Evolutionary conservation across 163 green algal genomes (phyloP).

Genomic region (Chlorella variabilis): DNA sequence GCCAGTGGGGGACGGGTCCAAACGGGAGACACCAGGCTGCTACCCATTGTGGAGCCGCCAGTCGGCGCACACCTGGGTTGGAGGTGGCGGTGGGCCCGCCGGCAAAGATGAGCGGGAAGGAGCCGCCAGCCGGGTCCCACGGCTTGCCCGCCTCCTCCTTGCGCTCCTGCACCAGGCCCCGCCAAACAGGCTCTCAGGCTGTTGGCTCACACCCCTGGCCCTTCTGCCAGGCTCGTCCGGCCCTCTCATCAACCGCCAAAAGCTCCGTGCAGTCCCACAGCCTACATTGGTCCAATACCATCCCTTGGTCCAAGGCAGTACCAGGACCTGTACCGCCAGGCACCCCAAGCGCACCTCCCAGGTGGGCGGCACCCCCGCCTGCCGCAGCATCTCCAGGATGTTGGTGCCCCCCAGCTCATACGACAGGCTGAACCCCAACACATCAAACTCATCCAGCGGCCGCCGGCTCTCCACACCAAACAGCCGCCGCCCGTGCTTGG

Average conservation of each 20-base stretch:
- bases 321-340: too few relatives aligned
- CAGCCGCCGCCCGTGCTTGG: constrained; percentile 51
- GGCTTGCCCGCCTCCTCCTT: constrained; percentile 33
- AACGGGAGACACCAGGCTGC: too few relatives aligned
- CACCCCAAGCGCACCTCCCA: constrained; percentile 50
- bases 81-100: constrained; percentile 78
- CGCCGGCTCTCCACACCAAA: constrained; percentile 72
- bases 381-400: constrained; percentile 74
- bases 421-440: constrained; percentile 69
- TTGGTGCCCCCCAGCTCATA: constrained; percentile 82
- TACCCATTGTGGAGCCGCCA: too few relatives aligned
- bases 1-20: too few relatives aligned
- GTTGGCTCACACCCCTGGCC: too few relatives aligned
- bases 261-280: too few relatives aligned
- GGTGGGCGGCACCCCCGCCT: constrained; percentile 61
- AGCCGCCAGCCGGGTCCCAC: constrained; percentile 60
- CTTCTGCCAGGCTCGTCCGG: too few relatives aligned
- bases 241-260: too few relatives aligned
- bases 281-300: too few relatives aligned
- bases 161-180: neutral
- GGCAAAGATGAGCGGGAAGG: constrained; percentile 70
- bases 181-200: too few relatives aligned
- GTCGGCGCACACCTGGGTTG: constrained; percentile 71
- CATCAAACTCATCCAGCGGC: constrained; percentile 66
- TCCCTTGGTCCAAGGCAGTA: too few relatives aligned